These are phyloP conservation scores for Lepraria neglecta DNA, from an alignment of 495 filamentous ascomycete species.

Conservation along the genomic window DNA sequence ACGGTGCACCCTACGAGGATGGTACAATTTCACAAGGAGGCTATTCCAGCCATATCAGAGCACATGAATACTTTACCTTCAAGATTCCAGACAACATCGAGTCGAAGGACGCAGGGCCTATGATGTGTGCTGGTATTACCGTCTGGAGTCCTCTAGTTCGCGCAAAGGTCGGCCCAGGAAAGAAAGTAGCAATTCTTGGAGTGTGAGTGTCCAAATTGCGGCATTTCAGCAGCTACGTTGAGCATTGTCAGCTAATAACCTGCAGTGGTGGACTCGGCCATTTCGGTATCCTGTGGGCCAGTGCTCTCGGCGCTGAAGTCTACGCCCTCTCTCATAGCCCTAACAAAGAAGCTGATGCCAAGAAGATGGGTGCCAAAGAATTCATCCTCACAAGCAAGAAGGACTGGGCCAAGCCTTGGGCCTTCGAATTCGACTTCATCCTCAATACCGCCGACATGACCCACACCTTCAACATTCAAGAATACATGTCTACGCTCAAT, in stretches of 20 bases:
- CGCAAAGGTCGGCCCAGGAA: conserved; percentile 23
- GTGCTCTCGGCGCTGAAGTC: conserved; percentile 62
- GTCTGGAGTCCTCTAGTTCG: conserved; percentile 68
- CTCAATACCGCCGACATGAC: conserved; percentile 68
- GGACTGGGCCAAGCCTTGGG: conserved; percentile 54
- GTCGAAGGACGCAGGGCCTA: conserved; percentile 65
- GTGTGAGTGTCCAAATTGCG: conserved; percentile 33
- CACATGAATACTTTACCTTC: conserved; percentile 64
- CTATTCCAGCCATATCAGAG: conserved; percentile 63
- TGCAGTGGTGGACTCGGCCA: conserved; percentile 62
- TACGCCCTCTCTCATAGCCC: conserved; percentile 65
- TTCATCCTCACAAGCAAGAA: conserved; percentile 63
- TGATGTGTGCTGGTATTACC: conserved; percentile 85
- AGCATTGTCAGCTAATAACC: not conserved
- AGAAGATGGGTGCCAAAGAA: conserved; percentile 63
- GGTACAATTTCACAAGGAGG: conserved; percentile 60
- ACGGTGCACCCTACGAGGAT: conserved; percentile 56
- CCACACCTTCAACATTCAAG: conserved; percentile 57
- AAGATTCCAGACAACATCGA: conserved; percentile 71
- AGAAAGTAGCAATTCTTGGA: conserved; percentile 48
- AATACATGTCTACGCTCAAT: conserved; percentile 73
- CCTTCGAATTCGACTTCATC: conserved; percentile 66
- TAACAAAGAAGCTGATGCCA: conserved; percentile 62
- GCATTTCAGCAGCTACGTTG: not conserved
- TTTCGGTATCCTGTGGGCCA: conserved; percentile 64